A percentile compares a stretch with the other conserved stretches of the same genome.
Evolutionary conservation across 2,329 filamentous ascomycete species (phyloP).

Genomic region (Aspergillus uvarum): DNA sequence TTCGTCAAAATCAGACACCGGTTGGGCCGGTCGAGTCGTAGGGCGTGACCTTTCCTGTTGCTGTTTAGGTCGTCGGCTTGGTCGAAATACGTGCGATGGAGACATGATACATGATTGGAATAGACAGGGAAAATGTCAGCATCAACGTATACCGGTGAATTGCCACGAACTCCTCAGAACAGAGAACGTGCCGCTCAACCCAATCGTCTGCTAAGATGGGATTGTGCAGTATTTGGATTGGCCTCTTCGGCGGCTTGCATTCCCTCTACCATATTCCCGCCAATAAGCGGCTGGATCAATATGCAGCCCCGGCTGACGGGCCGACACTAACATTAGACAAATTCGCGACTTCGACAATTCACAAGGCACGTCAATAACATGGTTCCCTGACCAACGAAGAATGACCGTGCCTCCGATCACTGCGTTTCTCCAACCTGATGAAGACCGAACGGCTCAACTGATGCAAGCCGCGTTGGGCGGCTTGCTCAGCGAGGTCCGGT

Average conservation of each 20-base stretch:
- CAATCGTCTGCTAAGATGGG: not conserved
- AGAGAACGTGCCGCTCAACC: not conserved
- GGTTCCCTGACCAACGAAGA: not conserved
- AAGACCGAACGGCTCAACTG: conserved; percentile 6
- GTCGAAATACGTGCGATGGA: not conserved
- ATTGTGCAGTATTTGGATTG: not conserved
- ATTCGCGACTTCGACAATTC: not conserved
- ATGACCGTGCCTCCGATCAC: not conserved
- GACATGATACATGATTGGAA: not conserved
- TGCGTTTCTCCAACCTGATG: not conserved
- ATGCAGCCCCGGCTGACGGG: not conserved
- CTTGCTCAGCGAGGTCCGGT: not conserved
- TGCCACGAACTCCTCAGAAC: not conserved
- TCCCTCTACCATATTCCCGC: not conserved
- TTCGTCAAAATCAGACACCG: not conserved
- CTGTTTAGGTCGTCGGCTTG: not conserved
- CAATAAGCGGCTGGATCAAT: not conserved
- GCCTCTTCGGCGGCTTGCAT: not conserved
- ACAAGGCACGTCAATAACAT: not conserved
- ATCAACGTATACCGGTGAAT: not conserved
- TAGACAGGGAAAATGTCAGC: not conserved
- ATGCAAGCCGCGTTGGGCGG: conserved; percentile 9
- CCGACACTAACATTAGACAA: not conserved
- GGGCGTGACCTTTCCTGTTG: not conserved
- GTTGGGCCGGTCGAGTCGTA: not conserved